Evolutionary conservation across 768 basidiomycete genomes (phyloP), one percentile per base, ranked within the genome.

Genomic region (Multifurca ochricompacta): DNA sequence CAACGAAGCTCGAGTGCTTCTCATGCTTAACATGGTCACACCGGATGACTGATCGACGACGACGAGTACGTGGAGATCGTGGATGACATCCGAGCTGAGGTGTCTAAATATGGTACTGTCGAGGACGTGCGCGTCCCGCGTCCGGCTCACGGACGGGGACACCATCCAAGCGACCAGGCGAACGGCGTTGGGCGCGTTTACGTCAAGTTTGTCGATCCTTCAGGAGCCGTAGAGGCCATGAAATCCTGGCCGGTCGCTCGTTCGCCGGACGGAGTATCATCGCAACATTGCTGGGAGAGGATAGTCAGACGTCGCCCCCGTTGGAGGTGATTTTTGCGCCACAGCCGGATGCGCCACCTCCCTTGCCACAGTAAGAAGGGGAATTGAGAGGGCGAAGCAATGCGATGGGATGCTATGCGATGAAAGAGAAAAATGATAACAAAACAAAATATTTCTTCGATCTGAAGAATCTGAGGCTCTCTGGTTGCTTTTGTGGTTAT

Each of bases 1-100:
- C 34, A 62, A 70, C 10, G 59, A 69, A 47, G 80, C 85, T 50
- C 83, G 91, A 34, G 93, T 96, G 65, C 78, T 99, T 63, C 85
- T 98, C 67, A 88, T 99, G 86, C 73, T 99, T 64, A 99, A 98
- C 78, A 99, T 99, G 96, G 92, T 99, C 60, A 89, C 88, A 0
- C 68, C 89, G 1, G 96, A 99, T 41, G 96, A 99, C 65, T 99
- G 43, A 68, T 78, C 16, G 84, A 91, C 63, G 95, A 98, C 66
- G 74, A 84, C 56, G 96, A 99, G 65, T 99, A 96, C 67, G 82
- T 82, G 21, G 96, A 99, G 63, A 80, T 99, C 54, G 83, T 89
- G 57, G 93, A 96, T 66, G 96, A 99, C 66, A 83, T 98, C 67
- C 90, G 86, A 66, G 86, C 91, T 52, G 93, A 97, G 71, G 92